Evolutionary conservation across 257 asterid species (phyloP).

Genomic region (Rehmannia glutinosa): DNA sequence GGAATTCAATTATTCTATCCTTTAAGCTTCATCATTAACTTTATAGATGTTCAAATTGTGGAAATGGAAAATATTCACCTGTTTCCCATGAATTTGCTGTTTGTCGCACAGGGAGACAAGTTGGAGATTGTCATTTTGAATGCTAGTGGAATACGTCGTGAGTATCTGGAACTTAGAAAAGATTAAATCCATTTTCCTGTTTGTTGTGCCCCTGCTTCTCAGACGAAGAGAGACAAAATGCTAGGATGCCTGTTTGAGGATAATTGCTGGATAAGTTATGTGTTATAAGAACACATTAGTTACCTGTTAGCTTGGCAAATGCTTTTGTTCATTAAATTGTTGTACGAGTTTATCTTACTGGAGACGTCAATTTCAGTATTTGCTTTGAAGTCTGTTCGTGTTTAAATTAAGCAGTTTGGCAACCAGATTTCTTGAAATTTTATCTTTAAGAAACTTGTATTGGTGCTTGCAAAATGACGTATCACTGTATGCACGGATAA

Average conservation of each 20-base stretch:
- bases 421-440: not conserved
- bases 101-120: conserved; percentile 63
- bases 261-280: conserved; percentile 11
- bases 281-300: not conserved
- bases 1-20: not conserved
- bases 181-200: conserved; percentile 34
- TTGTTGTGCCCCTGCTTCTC: conserved; percentile 2
- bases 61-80: not conserved
- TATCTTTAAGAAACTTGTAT: not conserved
- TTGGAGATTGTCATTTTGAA: conserved; percentile 63
- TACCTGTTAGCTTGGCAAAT: not conserved
- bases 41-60: not conserved
- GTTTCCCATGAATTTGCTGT: conserved; percentile 9
- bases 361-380: not conserved
- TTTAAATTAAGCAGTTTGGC: not conserved
- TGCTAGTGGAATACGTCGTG: conserved; percentile 55
- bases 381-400: not conserved
- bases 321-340: not conserved
- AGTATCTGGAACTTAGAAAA: conserved; percentile 65
- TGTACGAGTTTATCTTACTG: not conserved
- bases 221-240: not conserved
- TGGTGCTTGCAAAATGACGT: no score
- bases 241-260: not conserved
- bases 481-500: no score
- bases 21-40: not conserved